Evolutionary conservation across 2,329 filamentous ascomycete species (phyloP).

Genomic region (Domatiomyces catenatus): DNA sequence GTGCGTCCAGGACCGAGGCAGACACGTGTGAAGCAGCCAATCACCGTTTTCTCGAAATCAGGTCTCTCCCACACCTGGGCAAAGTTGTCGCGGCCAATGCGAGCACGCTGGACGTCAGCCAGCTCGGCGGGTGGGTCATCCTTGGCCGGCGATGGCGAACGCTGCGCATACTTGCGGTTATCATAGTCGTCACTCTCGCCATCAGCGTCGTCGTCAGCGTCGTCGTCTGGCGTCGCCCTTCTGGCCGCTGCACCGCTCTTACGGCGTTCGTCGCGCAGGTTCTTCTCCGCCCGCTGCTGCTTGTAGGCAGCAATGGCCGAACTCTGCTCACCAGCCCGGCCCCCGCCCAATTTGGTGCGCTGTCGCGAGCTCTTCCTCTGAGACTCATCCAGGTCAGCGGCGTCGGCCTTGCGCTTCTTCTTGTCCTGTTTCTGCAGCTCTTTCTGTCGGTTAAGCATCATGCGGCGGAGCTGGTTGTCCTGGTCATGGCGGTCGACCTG

Average conservation of each 20-base stretch:
- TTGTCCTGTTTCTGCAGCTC: constrained; percentile 38
- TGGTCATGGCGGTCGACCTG: constrained; percentile 71
- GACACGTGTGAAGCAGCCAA: constrained; percentile 72
- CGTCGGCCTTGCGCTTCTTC: constrained; percentile 59
- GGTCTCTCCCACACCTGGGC: constrained; percentile 87
- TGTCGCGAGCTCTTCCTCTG: constrained; percentile 59
- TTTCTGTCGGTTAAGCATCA: constrained; percentile 54
- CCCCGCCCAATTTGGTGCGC: constrained; percentile 50
- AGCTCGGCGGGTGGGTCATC: constrained; percentile 57
- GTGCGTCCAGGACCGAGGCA: constrained; percentile 63
- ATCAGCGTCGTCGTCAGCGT: constrained; percentile 47
- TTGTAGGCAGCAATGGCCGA: constrained; percentile 60
- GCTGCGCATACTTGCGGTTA: constrained; percentile 41
- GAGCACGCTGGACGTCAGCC: constrained; percentile 67
- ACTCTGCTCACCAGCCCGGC: constrained; percentile 52
- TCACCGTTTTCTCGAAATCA: constrained; percentile 66
- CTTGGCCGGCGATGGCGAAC: constrained; percentile 38
- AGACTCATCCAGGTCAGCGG: constrained; percentile 62
- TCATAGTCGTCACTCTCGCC: constrained; percentile 70
- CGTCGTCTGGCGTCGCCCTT: constrained; percentile 37
- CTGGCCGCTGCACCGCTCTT: constrained; percentile 26
- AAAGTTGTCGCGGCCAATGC: constrained; percentile 74
- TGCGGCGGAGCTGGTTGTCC: constrained; percentile 63
- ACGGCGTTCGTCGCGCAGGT: constrained; percentile 32
- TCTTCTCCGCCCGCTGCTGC: constrained; percentile 44